phyloP scores from a whole-genome alignment of 2,329 filamentous ascomycete genomes.

The Neonectria ditissima region DNA sequence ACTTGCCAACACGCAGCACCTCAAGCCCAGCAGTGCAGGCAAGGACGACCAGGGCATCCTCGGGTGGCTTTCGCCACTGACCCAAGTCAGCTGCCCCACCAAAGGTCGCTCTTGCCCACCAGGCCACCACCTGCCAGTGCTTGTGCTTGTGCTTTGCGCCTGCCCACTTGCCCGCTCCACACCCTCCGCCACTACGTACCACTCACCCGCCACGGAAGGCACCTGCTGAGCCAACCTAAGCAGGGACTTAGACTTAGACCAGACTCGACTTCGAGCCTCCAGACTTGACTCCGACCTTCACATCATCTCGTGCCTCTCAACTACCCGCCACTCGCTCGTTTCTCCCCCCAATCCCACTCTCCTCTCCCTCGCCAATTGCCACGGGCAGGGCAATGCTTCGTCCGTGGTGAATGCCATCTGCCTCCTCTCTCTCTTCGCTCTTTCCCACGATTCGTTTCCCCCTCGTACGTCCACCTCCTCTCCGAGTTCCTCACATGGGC shows the following conservation, averaged over 20 bases:
- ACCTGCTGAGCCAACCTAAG: slow-evolving; percentile 45
- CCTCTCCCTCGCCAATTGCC: slow-evolving; percentile 49
- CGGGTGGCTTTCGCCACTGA: slow-evolving; percentile 47
- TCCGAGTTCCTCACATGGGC: slow-evolving; percentile 33
- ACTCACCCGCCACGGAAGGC: slow-evolving; percentile 26
- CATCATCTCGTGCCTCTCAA: slow-evolving; percentile 43
- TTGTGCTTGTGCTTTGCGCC: slow-evolving; percentile 26
- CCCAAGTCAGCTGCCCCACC: slow-evolving; percentile 51
- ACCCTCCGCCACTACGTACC: slow-evolving; percentile 24
- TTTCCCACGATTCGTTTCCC: slow-evolving; percentile 25
- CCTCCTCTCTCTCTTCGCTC: slow-evolving; percentile 34
- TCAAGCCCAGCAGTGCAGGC: slow-evolving; percentile 9
- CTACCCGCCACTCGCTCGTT: slow-evolving; percentile 44
- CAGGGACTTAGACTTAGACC: slow-evolving; percentile 44
- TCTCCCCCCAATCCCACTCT: slow-evolving; percentile 29
- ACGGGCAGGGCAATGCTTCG: slow-evolving; percentile 53
- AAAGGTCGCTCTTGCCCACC: slow-evolving; percentile 39
- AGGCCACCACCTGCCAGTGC: slow-evolving; percentile 20
- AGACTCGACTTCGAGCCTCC: slow-evolving; percentile 44
- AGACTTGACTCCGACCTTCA: slow-evolving; percentile 42
- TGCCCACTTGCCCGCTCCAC: slow-evolving; percentile 26
- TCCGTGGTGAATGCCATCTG: slow-evolving; percentile 49
- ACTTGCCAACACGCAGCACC: background rate
- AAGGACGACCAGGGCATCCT: slow-evolving; percentile 24
- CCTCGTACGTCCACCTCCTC: slow-evolving; percentile 16